A percentile compares a stretch with the other conserved stretches of the same genome.
These are phyloP conservation scores for Dactylis glomerata DNA, from an alignment of 176 grass and related monocot species.

Conservation along the genomic window DNA sequence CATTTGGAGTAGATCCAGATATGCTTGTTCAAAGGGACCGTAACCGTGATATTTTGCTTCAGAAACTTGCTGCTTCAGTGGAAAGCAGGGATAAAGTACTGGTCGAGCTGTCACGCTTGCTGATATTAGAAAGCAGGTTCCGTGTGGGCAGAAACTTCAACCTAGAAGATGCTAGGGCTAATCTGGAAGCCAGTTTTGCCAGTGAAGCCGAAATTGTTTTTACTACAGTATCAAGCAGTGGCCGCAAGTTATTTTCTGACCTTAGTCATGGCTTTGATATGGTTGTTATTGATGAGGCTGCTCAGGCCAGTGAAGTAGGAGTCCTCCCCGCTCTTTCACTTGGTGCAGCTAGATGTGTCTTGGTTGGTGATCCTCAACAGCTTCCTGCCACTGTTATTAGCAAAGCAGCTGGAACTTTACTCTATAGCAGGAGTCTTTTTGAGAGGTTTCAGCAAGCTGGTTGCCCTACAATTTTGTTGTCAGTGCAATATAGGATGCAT, in stretches of 20 bases:
- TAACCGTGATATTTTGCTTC: slow-evolving; percentile 69
- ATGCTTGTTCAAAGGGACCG: slow-evolving; percentile 77
- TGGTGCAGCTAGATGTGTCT: slow-evolving; percentile 90
- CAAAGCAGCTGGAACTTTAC: slow-evolving; percentile 92
- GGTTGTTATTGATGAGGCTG: slow-evolving; percentile 96
- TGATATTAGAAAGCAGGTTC: slow-evolving; percentile 78
- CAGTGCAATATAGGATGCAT: slow-evolving; percentile 96
- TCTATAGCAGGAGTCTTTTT: slow-evolving; percentile 94
- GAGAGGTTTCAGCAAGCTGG: slow-evolving; percentile 94
- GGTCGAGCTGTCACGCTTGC: slow-evolving; percentile 83
- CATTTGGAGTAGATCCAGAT: slow-evolving; percentile 95
- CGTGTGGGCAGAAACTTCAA: slow-evolving; percentile 75
- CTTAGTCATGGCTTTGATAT: slow-evolving; percentile 96
- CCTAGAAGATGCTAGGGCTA: slow-evolving; percentile 85
- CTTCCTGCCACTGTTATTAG: slow-evolving; percentile 96
- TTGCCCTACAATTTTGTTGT: slow-evolving; percentile 87
- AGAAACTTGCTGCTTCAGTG: slow-evolving; percentile 80
- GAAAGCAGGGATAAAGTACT: slow-evolving; percentile 90
- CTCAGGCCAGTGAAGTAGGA: slow-evolving; percentile 91
- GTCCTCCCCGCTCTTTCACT: slow-evolving; percentile 80
- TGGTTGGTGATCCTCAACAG: slow-evolving; percentile 96
- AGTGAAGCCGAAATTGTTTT: slow-evolving; percentile 98
- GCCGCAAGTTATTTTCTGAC: slow-evolving; percentile 83
- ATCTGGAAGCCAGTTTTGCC: slow-evolving; percentile 83
- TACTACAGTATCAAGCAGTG: slow-evolving; percentile 89